Base-by-base conservation (phyloP, 768 basidiomycete species). In the Auriculariales sp. region DNA sequence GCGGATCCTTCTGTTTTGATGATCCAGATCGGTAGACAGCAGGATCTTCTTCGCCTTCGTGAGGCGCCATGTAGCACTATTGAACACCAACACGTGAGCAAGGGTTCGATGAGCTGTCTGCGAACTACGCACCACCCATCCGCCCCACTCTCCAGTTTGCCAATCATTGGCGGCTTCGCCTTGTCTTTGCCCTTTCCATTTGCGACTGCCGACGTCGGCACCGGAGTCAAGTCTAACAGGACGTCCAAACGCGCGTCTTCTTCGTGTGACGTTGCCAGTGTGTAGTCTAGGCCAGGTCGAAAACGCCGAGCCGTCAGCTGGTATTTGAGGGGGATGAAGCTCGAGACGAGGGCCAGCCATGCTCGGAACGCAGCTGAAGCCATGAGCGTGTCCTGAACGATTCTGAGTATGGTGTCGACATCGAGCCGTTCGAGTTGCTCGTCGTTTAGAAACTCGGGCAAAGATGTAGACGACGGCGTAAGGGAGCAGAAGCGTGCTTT, bases 1-100 rank as follows among this genome's bases (percentile, higher is more conserved):
- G 28, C 52, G 49, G n/a, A 54, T 52, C 49, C 1, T 42, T 60
- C 62, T 58, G 42, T 56, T 64, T 71, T 59, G 72, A 71, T 33
- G 68, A 64, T 15, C 71, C 70, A 19, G 79, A 74, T 15, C 90
- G 83, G 62, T 94, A 98, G 14, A 95, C 83, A 1, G 93, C 90
- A 12, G 92, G 92, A 62, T 98, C 93, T 54, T 94, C 92, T 59
- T 90, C 89, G 56, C 88, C 91, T 54, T 93, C 83, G 55, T 94
- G 90, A 34, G 89, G 87, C 1, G 91, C 86, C 77, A 95, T 85
- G 64, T 97, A 98, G 60, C 91, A 92, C 83, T 90, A 54, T 7
- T 30, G 36, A 15, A 27, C 11, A 22, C 24, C 47, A 31, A 39
- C 51, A 31, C 48, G 31, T 36, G 53, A 48, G 32, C 53, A 49